Base-by-base conservation (phyloP, 2,329 filamentous ascomycete species). In the Camillea tinctor region DNA sequence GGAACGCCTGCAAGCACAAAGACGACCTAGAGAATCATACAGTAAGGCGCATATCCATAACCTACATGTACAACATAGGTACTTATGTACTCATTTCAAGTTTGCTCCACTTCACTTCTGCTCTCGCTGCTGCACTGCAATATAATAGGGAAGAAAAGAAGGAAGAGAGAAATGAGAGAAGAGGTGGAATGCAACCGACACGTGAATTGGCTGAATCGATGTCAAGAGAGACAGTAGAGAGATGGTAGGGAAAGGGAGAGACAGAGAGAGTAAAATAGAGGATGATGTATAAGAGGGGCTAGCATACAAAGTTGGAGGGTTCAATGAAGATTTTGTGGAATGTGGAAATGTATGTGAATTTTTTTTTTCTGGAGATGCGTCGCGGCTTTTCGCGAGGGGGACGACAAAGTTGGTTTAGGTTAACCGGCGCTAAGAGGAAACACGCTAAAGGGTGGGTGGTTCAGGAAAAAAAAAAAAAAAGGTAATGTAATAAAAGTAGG, bases 121-220 rank as follows among this genome's bases (percentile, higher is more conserved):
- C 26, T 11, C 3, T 30, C 2, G 26, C 26, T 30, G 26, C 26
- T 9, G 7, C 26, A 17, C 20, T 3, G 4, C n/a, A 52, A 21
- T 22, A 52, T 30, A n/a, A 15, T n/a, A 17, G 20, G 19, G 50
- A 23, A 19, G 4, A 44, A 24, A 44, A 11, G 15, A 54, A 13
- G 26, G 24, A 21, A 11, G 24, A 21, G 4, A 21, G 2, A 54
- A 17, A 24, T n/a, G n/a, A n/a, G n/a, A n/a, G n/a, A 40, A 40
- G 17, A 20, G 15, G 52, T 11, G 30, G 26, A 30, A 30, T 30
- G 60, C 59, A 59, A 40, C 52, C n/a, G n/a, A 40, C 23, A 54
- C n/a, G 21, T 48, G 59, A 48, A 64, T 19, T 24, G 52, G n/a
- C 44, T 54, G 7, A 19, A 23, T 44, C 11, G 52, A 44, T 30